Percentiles rank a stretch among this genome's conserved stretches.
These are phyloP conservation scores for Warburgia ugandensis DNA, from an alignment of 164 flowering plant species.

Conservation along the genomic window DNA sequence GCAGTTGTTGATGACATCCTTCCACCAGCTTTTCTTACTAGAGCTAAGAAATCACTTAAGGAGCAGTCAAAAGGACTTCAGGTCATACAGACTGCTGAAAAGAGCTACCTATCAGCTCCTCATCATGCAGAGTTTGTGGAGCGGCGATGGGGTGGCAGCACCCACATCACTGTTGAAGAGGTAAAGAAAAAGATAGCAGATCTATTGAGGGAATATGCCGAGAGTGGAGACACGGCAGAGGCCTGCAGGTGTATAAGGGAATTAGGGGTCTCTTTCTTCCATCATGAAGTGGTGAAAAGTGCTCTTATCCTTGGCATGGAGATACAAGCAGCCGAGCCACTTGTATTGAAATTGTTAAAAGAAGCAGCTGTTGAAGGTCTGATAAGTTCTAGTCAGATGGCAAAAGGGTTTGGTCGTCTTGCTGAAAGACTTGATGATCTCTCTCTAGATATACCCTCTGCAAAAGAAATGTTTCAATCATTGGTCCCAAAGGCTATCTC, in stretches of 20 bases:
- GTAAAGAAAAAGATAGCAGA: conserved; percentile 82
- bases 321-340: conserved; percentile 59
- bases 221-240: conserved; percentile 78
- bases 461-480: conserved; percentile 53
- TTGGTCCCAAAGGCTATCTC: conserved; percentile 65
- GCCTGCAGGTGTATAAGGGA: conserved; percentile 92
- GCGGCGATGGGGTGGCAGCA: conserved; percentile 92
- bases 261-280: conserved; percentile 81
- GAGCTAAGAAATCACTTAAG: conserved; percentile 57
- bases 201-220: conserved; percentile 79
- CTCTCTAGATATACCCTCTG: conserved; percentile 90
- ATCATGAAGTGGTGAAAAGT: conserved; percentile 94
- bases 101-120: conserved; percentile 95
- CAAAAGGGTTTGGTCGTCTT: conserved; percentile 77
- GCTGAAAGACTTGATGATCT: conserved; percentile 91
- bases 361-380: conserved; percentile 91
- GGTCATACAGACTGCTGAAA: conserved; percentile 79
- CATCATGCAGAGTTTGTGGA: conserved; percentile 99
- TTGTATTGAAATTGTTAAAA: conserved; percentile 58
- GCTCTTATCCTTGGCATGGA: conserved; percentile 89
- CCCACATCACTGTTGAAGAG: conserved; percentile 85
- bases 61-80: conserved; percentile 73
- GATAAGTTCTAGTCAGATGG: conserved; percentile 92
- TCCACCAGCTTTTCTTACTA: conserved; percentile 82
- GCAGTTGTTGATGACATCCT: conserved; percentile 98